A percentile compares a stretch with the other conserved stretches of the same genome.
These are phyloP conservation scores for Acer saccharum DNA, from an alignment of 345 rosid species.

Conservation along the genomic window DNA sequence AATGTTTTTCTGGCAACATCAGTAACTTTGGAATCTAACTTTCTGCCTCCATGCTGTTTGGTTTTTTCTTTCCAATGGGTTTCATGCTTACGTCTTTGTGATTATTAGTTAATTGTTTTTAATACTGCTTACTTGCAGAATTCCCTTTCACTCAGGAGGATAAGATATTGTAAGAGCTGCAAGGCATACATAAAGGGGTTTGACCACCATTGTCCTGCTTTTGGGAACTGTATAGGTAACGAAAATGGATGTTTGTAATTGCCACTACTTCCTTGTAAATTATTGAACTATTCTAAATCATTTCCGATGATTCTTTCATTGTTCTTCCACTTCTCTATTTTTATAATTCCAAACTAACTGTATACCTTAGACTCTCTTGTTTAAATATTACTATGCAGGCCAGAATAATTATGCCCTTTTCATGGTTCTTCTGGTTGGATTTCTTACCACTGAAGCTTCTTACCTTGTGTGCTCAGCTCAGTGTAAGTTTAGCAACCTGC, in stretches of 20 bases:
- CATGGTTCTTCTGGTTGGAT: slow-evolving; percentile 59
- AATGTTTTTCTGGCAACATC: neutral
- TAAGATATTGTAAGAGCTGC: slow-evolving; percentile 60
- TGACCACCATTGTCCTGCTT: slow-evolving; percentile 79
- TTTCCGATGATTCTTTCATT: slow-evolving; percentile 6
- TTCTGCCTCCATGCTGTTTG: too few relatives aligned
- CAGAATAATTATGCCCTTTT: slow-evolving; percentile 54
- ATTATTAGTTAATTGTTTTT: neutral
- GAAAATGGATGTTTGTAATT: neutral
- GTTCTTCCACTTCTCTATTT: neutral
- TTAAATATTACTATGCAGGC: slow-evolving; percentile 39
- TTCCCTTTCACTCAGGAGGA: slow-evolving; percentile 31
- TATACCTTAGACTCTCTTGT: neutral
- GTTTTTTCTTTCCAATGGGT: neutral
- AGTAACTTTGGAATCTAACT: neutral
- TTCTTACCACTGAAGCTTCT: slow-evolving; percentile 53
- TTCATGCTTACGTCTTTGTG: neutral
- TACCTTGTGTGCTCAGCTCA: slow-evolving; percentile 41
- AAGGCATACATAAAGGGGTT: slow-evolving; percentile 49
- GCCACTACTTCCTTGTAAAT: neutral
- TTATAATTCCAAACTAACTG: neutral
- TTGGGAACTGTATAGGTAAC: slow-evolving; percentile 76
- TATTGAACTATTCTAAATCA: neutral
- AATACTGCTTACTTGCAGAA: slow-evolving; percentile 27
- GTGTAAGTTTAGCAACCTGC: slow-evolving; percentile 37